phyloP scores from a whole-genome alignment of 345 rosid species.

The Salix udensis region DNA sequence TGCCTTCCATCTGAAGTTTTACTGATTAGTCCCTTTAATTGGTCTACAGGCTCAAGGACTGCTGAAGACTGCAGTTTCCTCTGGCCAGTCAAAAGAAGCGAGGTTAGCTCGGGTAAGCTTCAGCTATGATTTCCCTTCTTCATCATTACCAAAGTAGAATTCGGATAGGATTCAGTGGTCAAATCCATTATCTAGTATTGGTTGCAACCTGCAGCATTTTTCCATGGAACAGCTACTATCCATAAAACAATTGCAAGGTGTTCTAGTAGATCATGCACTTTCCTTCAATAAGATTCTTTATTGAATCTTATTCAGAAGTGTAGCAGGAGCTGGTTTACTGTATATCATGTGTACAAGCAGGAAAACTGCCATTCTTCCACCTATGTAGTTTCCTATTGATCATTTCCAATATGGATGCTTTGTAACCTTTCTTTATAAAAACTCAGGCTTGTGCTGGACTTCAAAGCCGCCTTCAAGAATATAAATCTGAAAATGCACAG shows the following conservation, averaged over 20 bases:
- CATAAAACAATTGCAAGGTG: neutral
- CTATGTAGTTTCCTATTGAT: neutral
- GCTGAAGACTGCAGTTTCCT: constrained; percentile 72
- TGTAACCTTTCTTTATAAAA: constrained; percentile 11
- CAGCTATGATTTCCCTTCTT: neutral
- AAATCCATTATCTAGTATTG: neutral
- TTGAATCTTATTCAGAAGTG: neutral
- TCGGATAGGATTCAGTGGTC: neutral
- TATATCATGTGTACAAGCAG: neutral
- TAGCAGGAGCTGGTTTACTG: neutral
- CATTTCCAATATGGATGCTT: neutral
- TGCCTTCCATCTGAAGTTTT: constrained; percentile 7
- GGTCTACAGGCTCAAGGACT: constrained; percentile 86
- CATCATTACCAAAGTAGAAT: neutral
- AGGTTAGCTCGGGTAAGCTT: constrained; percentile 89
- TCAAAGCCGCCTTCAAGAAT: constrained; percentile 93
- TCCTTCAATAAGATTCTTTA: neutral
- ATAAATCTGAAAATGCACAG: constrained; percentile 93
- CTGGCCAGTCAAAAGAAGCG: constrained; percentile 98
- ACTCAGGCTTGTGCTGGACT: constrained; percentile 91
- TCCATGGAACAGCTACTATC: neutral
- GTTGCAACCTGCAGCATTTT: neutral
- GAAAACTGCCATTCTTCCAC: neutral
- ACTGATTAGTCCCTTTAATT: constrained; percentile 23
- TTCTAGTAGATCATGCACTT: constrained; percentile 3